Percentiles rank a stretch among this genome's conserved stretches.
phyloP scores from a whole-genome alignment of 306 rosid genomes.

The Phaseolus lunatus region DNA sequence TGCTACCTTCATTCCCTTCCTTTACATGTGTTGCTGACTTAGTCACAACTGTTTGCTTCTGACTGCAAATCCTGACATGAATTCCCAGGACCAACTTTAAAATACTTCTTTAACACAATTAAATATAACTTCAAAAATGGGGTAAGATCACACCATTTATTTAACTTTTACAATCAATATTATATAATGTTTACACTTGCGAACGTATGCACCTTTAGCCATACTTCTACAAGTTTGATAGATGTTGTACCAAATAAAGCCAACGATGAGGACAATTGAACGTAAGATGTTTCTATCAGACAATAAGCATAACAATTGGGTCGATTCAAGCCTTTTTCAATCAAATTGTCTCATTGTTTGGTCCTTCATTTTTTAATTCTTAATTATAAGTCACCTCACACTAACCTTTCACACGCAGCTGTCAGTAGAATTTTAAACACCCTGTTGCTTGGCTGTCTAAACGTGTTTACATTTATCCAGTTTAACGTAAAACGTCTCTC shows the following conservation, averaged over 20 bases:
- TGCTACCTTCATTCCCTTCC: constrained; percentile 3
- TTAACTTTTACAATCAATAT: background rate
- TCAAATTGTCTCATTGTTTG: background rate
- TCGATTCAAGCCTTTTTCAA: background rate
- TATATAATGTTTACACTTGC: no score
- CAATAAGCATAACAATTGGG: constrained; percentile 5
- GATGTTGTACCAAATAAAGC: constrained; percentile 14
- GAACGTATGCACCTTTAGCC: background rate
- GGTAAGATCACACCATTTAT: background rate
- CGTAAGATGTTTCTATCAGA: background rate
- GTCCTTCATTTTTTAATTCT: background rate
- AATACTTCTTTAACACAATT: background rate
- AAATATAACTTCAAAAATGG: background rate
- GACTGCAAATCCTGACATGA: background rate
- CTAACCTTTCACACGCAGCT: constrained; percentile 46
- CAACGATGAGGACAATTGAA: background rate
- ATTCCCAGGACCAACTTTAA: background rate
- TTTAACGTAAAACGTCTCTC: background rate
- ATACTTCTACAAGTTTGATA: background rate
- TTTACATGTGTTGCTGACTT: constrained; percentile 26
- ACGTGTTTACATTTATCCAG: constrained; percentile 29
- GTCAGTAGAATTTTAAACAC: constrained; percentile 28
- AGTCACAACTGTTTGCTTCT: background rate
- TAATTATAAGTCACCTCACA: background rate
- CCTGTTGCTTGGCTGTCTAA: constrained; percentile 23